phyloP scores from a whole-genome alignment of 225 moss, liverwort and hornwort species.

The Straminergon stramineum region DNA sequence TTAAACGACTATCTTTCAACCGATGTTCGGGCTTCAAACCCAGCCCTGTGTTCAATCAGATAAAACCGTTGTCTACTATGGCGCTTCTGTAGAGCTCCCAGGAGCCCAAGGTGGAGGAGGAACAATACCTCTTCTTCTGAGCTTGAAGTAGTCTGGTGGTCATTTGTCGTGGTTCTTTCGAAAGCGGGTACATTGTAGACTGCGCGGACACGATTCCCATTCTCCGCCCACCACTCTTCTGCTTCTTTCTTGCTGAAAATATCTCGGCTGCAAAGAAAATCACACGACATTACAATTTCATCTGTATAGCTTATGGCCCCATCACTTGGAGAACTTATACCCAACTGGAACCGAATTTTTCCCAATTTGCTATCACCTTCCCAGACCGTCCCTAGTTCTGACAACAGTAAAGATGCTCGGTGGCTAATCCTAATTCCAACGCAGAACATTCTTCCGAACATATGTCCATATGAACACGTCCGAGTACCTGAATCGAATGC shows the following conservation, averaged over 20 bases:
- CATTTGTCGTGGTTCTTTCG: slow-evolving; percentile 31
- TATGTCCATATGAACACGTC: neutral
- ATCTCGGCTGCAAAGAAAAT: slow-evolving; percentile 34
- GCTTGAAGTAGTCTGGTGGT: slow-evolving; percentile 39
- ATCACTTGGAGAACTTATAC: neutral
- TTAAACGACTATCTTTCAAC: neutral
- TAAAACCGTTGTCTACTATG: neutral
- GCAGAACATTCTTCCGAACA: neutral
- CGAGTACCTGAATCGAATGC: slow-evolving; percentile 55
- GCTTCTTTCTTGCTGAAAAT: slow-evolving; percentile 62
- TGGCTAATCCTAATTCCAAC: neutral
- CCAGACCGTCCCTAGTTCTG: neutral
- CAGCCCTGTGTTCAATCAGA: neutral
- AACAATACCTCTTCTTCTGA: slow-evolving; percentile 46
- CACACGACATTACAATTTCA: neutral
- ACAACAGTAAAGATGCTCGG: neutral
- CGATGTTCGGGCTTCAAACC: neutral
- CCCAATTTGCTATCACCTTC: neutral
- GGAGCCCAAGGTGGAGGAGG: neutral
- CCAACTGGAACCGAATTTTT: neutral
- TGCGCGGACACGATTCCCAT: slow-evolving; percentile 43
- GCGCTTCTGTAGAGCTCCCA: neutral
- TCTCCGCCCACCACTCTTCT: slow-evolving; percentile 59
- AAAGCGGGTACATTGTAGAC: slow-evolving; percentile 54
- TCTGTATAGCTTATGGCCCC: neutral